phyloP scores from a whole-genome alignment of 495 filamentous ascomycete species.

The Hyaloscypha bicolor region DNA sequence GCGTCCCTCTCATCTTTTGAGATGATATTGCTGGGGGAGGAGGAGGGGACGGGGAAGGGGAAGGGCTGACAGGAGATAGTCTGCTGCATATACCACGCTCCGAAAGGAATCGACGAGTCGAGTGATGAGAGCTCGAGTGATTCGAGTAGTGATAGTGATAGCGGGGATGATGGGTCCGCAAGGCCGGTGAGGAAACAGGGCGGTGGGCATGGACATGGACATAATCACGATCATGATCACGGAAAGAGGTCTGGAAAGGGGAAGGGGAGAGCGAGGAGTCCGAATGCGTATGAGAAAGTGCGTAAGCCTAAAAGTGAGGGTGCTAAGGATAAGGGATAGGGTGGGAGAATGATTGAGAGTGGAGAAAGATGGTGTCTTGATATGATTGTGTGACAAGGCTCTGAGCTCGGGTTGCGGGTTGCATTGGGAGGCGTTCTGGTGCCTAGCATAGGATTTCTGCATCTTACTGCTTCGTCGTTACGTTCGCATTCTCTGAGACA shows the following conservation, averaged over 20 bases:
- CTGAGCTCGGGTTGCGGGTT: neutral
- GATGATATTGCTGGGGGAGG: neutral
- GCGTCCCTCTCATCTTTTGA: no score
- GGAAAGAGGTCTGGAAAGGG: slow-evolving; percentile 32
- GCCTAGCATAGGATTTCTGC: neutral
- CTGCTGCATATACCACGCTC: slow-evolving; percentile 97
- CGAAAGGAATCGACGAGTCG: slow-evolving; percentile 81
- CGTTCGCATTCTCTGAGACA: neutral
- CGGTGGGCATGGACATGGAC: slow-evolving; percentile 31
- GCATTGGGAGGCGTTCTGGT: neutral
- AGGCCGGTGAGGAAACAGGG: slow-evolving; percentile 26
- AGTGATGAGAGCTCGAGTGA: slow-evolving; percentile 72
- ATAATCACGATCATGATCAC: slow-evolving; percentile 37
- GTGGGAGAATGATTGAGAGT: neutral
- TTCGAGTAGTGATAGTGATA: slow-evolving; percentile 61
- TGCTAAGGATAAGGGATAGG: slow-evolving; percentile 7
- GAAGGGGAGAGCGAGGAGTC: slow-evolving; percentile 66
- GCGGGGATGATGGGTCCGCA: slow-evolving; percentile 48
- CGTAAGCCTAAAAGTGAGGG: slow-evolving; percentile 55
- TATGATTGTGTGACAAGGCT: neutral
- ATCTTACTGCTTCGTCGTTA: neutral
- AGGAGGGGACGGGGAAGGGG: neutral
- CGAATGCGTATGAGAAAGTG: slow-evolving; percentile 95
- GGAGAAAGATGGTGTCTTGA: neutral
- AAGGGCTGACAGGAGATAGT: slow-evolving; percentile 52